A percentile compares a stretch with the other conserved stretches of the same genome.
Conservation (phyloP, 2,329 filamentous ascomycete genomes). For the Aspergillus tanneri region DNA sequence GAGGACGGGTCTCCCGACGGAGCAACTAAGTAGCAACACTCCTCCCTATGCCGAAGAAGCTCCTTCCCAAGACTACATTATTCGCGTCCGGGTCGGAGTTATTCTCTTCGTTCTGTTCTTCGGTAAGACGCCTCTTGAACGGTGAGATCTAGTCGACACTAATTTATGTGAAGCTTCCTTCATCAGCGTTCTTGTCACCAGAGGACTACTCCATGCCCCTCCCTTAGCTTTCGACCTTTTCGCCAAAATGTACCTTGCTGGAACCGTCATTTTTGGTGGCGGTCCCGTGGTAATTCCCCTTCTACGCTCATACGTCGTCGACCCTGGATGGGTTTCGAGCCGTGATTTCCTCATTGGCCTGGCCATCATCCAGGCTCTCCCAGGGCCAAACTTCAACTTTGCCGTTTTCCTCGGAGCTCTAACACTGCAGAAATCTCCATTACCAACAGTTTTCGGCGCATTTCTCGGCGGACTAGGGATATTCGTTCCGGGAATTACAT, state of each 20-base stretch:
- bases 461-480: constrained; percentile 51
- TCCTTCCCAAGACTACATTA: constrained; percentile 29
- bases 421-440: constrained; percentile 39
- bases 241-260: constrained; percentile 70
- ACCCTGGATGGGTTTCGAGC: constrained; percentile 67
- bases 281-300: constrained; percentile 66
- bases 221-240: constrained; percentile 62
- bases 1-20: constrained; percentile 4
- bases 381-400: constrained; percentile 55
- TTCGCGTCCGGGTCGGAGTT: constrained; percentile 39
- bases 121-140: constrained; percentile 25
- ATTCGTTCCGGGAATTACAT: constrained; percentile 38
- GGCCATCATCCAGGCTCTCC: constrained; percentile 69
- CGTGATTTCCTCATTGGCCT: constrained; percentile 72
- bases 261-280: constrained; percentile 66
- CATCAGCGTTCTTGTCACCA: constrained; percentile 54
- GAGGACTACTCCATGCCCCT: constrained; percentile 38
- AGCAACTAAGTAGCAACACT: background rate
- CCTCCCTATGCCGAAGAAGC: background rate
- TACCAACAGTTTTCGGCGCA: constrained; percentile 47
- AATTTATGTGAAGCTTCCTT: too few relatives aligned
- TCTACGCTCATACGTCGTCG: constrained; percentile 60
- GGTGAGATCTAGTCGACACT: too few relatives aligned
- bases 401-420: constrained; percentile 59
- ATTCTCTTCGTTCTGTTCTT: constrained; percentile 51